Conservation (phyloP, 1,139 yeast genomes). For the Casaregolazyma lundiana region DNA sequence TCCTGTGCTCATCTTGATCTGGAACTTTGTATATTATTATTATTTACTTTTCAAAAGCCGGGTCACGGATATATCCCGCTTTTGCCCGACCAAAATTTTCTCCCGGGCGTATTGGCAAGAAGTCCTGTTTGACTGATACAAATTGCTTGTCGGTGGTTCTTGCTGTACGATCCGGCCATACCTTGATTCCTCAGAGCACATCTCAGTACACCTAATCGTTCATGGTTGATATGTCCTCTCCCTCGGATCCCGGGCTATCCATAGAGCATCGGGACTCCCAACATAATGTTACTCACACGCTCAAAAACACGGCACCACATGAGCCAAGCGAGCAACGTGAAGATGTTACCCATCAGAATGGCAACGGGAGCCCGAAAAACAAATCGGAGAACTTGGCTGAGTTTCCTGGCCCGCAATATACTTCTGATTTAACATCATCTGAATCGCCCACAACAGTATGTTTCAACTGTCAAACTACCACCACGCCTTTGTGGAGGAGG, state of each 20-base stretch:
- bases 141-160: no score
- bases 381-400: neutral
- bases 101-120: neutral
- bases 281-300: slow-evolving; percentile 1
- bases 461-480: slow-evolving; percentile 84
- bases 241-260: neutral
- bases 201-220: no score
- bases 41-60: neutral
- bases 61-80: neutral
- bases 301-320: neutral
- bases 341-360: neutral
- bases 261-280: slow-evolving; percentile 2
- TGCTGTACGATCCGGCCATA: no score
- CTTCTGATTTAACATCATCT: no score
- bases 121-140: no score
- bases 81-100: neutral
- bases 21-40: neutral
- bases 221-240: neutral
- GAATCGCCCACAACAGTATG: slow-evolving; percentile 48
- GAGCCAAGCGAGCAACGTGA: neutral
- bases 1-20: neutral
- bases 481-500: slow-evolving; percentile 91
- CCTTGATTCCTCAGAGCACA: no score
- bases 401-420: neutral
- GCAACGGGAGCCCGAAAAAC: neutral